Evolutionary conservation across 345 rosid species (phyloP).

Genomic region (Melaleuca quinquenervia): DNA sequence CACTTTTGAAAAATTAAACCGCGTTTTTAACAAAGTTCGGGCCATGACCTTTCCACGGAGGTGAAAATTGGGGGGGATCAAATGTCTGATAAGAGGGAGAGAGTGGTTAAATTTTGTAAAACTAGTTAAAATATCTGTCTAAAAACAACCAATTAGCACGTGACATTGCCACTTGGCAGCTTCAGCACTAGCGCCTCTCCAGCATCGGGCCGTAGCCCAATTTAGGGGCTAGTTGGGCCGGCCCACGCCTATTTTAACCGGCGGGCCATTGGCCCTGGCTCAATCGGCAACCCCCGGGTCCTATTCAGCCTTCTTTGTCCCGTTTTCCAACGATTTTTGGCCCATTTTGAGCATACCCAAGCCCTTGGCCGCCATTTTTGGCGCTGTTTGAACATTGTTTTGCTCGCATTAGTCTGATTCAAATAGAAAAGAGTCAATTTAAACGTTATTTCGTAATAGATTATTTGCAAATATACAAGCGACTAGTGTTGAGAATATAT

Average conservation of each 20-base stretch:
- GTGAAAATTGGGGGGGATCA: neutral
- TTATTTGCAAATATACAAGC: too few relatives aligned
- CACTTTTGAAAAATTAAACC: neutral
- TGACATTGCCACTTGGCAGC: too few relatives aligned
- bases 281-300: neutral
- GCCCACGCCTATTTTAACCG: neutral
- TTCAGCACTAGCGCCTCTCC: neutral
- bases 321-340: neutral
- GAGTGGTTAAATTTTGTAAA: rapidly evolving
- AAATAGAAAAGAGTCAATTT: too few relatives aligned
- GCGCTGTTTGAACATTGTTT: too few relatives aligned
- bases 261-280: neutral
- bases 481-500: too few relatives aligned
- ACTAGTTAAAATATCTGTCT: neutral
- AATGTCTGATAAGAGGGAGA: neutral
- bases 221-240: neutral
- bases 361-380: too few relatives aligned
- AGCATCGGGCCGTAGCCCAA: neutral
- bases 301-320: neutral
- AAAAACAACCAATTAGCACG: too few relatives aligned
- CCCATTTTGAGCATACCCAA: neutral
- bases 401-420: too few relatives aligned
- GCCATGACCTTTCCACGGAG: neutral
- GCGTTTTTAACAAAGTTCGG: neutral
- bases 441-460: too few relatives aligned